Conservation (phyloP, 1,284 basidiomycete genomes). For the Ustilago curta region DNA sequence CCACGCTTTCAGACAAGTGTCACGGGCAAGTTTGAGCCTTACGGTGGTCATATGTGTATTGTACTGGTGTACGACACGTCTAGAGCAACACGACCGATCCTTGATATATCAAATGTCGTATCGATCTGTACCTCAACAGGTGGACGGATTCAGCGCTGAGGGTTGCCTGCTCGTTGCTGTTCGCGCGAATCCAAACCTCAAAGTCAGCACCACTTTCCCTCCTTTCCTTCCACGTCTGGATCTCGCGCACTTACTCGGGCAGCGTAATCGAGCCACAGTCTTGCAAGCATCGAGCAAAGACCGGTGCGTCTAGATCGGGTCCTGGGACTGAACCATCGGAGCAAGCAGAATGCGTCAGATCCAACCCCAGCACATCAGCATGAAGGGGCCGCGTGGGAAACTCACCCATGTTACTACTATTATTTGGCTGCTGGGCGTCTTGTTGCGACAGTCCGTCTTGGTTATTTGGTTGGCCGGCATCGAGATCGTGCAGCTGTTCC, state of each 20-base stretch:
- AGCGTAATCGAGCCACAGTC: conserved; percentile 58
- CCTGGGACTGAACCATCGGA: conserved; percentile 35
- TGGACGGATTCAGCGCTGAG: conserved; percentile 57
- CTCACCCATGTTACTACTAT: conserved; percentile 57
- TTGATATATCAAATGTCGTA: conserved; percentile 56
- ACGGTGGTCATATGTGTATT: background rate
- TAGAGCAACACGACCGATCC: conserved; percentile 56
- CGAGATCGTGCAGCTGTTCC: conserved; percentile 49
- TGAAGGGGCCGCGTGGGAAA: background rate
- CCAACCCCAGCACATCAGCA: background rate
- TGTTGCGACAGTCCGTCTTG: conserved; percentile 14
- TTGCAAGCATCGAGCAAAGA: conserved; percentile 62
- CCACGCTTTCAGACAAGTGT: background rate
- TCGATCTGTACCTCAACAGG: conserved; percentile 58
- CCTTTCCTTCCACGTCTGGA: background rate
- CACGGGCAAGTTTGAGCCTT: background rate
- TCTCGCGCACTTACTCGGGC: conserved; percentile 48
- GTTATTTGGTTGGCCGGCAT: conserved; percentile 27
- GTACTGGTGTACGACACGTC: background rate
- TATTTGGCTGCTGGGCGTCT: conserved; percentile 15
- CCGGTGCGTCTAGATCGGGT: conserved; percentile 61
- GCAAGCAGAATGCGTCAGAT: background rate
- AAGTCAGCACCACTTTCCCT: background rate
- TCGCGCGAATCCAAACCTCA: background rate
- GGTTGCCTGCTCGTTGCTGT: conserved; percentile 50